phyloP scores from a whole-genome alignment of 495 filamentous ascomycete species.

The Amorphotheca resinae region DNA sequence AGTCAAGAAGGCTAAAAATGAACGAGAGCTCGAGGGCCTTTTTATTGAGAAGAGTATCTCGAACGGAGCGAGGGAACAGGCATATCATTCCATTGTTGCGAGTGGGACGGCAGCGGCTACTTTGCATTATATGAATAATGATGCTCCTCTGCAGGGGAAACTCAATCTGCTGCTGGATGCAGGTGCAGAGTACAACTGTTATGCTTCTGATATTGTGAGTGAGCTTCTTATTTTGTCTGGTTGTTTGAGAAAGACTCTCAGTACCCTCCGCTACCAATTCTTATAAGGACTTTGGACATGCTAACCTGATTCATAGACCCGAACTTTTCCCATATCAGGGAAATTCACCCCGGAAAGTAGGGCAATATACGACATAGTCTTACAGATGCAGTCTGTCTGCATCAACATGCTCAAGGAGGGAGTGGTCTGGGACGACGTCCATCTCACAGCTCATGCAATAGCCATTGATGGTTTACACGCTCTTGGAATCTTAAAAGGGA shows the following conservation, averaged over 20 bases:
- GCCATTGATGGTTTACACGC: conserved; percentile 68
- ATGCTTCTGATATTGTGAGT: conserved; percentile 64
- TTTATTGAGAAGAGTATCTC: conserved; percentile 68
- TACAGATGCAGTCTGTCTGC: conserved; percentile 70
- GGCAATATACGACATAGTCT: conserved; percentile 75
- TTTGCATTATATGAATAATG: conserved; percentile 76
- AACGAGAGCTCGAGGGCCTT: conserved; percentile 68
- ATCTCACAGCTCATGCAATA: conserved; percentile 63
- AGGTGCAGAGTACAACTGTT: conserved; percentile 66
- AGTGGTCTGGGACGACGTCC: conserved; percentile 75
- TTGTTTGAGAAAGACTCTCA: background rate
- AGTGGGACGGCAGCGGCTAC: conserved; percentile 66
- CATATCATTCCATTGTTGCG: conserved; percentile 78
- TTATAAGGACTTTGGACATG: too few relatives aligned
- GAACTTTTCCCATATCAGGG: conserved; percentile 72
- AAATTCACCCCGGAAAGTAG: conserved; percentile 59
- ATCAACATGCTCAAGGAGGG: conserved; percentile 63
- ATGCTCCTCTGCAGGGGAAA: conserved; percentile 52
- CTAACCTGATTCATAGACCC: conserved; percentile 35
- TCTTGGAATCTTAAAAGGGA: conserved; percentile 62
- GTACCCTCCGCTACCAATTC: too few relatives aligned
- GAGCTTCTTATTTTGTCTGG: background rate
- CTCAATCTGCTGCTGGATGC: conserved; percentile 73
- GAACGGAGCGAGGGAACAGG: conserved; percentile 60
- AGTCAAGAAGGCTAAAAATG: conserved; percentile 55